phyloP scores from a whole-genome alignment of 2,329 filamentous ascomycete species.

The Leptographium lundbergii region DNA sequence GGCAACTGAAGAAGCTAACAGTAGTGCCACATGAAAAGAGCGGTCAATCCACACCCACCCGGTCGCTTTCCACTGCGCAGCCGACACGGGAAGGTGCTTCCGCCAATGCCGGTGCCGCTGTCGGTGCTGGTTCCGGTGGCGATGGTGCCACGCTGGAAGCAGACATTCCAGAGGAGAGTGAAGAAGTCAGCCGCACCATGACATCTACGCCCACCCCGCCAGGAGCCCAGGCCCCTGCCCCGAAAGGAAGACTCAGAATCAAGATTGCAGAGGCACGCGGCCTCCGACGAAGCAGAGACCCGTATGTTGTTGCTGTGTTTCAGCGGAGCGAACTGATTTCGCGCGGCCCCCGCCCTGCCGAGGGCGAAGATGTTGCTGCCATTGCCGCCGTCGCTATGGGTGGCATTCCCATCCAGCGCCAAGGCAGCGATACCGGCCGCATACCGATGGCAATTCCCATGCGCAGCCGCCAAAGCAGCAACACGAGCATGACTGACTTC shows the following conservation, averaged over 20 bases:
- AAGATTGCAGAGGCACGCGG: slow-evolving; percentile 79
- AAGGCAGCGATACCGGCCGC: slow-evolving; percentile 69
- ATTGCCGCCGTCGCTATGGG: slow-evolving; percentile 27
- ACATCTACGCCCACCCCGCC: slow-evolving; percentile 38
- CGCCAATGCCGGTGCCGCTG: not conserved
- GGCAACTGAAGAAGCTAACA: slow-evolving; percentile 80
- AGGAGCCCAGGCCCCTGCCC: slow-evolving; percentile 52
- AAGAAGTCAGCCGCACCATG: slow-evolving; percentile 24
- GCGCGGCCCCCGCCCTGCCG: slow-evolving; percentile 56
- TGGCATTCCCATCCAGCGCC: slow-evolving; percentile 46
- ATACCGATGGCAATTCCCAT: slow-evolving; percentile 89
- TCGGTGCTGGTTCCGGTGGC: slow-evolving; percentile 18
- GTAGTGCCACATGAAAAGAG: slow-evolving; percentile 71
- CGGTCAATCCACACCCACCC: slow-evolving; percentile 79
- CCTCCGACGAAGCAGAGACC: slow-evolving; percentile 69
- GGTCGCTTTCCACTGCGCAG: slow-evolving; percentile 60
- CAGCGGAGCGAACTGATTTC: slow-evolving; percentile 96
- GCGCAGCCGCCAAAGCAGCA: slow-evolving; percentile 92
- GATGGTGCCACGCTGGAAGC: slow-evolving; percentile 17
- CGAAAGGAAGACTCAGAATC: slow-evolving; percentile 81
- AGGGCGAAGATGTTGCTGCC: slow-evolving; percentile 45
- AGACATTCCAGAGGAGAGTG: slow-evolving; percentile 3
- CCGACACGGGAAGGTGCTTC: slow-evolving; percentile 32
- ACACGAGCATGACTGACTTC: slow-evolving; percentile 67
- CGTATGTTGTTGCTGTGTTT: slow-evolving; percentile 93